Evolutionary conservation across 768 basidiomycete species (phyloP).

Genomic region (Filobasidium wieringae): DNA sequence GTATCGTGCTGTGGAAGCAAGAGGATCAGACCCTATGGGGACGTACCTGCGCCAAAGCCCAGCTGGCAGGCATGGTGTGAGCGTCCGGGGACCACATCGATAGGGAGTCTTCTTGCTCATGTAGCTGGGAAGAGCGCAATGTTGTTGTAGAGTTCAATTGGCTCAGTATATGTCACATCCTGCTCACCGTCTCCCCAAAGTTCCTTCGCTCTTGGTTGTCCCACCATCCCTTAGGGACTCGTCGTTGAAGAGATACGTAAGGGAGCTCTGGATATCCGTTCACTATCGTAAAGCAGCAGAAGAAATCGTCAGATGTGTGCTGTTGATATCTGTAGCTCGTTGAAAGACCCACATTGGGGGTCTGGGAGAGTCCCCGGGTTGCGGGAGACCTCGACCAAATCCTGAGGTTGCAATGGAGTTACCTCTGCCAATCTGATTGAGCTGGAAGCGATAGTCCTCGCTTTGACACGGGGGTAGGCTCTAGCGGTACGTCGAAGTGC

Average conservation of each 20-base stretch:
- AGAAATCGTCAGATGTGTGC: background rate
- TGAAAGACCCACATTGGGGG: constrained; percentile 32
- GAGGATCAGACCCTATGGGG: background rate
- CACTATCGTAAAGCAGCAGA: constrained; percentile 15
- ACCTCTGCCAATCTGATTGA: constrained; percentile 5
- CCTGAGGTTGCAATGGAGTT: constrained; percentile 1
- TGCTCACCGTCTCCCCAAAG: constrained; percentile 40
- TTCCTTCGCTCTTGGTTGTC: constrained; percentile 41
- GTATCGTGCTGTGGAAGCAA: background rate
- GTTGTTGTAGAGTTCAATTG: background rate
- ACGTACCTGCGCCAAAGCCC: constrained; percentile 33
- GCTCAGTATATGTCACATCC: too few species aligned
- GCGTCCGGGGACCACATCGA: constrained; percentile 42
- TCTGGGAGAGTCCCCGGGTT: constrained; percentile 18
- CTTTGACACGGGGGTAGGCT: background rate
- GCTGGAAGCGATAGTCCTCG: constrained; percentile 5
- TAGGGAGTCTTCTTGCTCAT: constrained; percentile 41
- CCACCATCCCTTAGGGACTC: constrained; percentile 40
- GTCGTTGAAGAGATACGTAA: constrained; percentile 31
- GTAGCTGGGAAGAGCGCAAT: constrained; percentile 24
- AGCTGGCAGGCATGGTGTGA: constrained; percentile 32
- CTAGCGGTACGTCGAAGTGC: background rate
- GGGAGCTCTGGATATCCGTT: constrained; percentile 40
- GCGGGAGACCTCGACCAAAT: constrained; percentile 2
- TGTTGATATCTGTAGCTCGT: background rate